phyloP scores from a whole-genome alignment of 495 filamentous ascomycete genomes.

The Polyplosphaeria fusca region DNA sequence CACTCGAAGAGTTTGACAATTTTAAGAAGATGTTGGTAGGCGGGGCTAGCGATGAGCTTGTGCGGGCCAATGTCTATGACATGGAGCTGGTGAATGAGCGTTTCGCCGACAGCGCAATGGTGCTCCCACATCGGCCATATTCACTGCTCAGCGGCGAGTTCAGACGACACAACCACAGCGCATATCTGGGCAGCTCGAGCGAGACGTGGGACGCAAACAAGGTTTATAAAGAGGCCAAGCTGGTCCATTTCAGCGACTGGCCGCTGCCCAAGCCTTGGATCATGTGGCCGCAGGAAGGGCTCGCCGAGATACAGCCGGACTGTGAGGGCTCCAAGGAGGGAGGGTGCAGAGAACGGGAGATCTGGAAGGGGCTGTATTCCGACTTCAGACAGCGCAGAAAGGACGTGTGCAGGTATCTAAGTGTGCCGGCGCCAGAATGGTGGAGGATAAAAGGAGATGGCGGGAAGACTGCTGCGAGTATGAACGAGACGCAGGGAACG shows the following conservation, averaged over 20 bases:
- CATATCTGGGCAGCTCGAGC: conserved; percentile 60
- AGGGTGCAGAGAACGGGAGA: conserved; percentile 60
- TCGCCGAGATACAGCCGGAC: conserved; percentile 57
- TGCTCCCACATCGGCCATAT: conserved; percentile 74
- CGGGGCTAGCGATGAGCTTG: conserved; percentile 21
- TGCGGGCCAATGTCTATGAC: conserved; percentile 32
- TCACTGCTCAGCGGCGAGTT: conserved; percentile 71
- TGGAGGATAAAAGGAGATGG: conserved; percentile 17
- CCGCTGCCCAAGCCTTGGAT: conserved; percentile 79
- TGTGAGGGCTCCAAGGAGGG: conserved; percentile 51
- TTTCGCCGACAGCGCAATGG: conserved; percentile 63
- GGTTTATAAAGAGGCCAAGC: conserved; percentile 63
- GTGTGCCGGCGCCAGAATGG: conserved; percentile 41
- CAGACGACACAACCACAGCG: conserved; percentile 53
- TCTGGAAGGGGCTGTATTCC: conserved; percentile 70
- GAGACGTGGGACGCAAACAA: conserved; percentile 67
- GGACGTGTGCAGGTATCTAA: conserved; percentile 44
- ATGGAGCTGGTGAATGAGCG: conserved; percentile 67
- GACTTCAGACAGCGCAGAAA: conserved; percentile 62
- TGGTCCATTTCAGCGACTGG: conserved; percentile 80
- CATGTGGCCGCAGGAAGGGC: conserved; percentile 53
- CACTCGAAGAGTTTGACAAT: conserved; percentile 26
- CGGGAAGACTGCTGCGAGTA: not conserved
- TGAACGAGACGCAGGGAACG: conserved; percentile 23
- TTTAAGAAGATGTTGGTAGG: conserved; percentile 29